Conservation (phyloP, 129 eudicot genomes). For the Flaveria sonorensis region DNA sequence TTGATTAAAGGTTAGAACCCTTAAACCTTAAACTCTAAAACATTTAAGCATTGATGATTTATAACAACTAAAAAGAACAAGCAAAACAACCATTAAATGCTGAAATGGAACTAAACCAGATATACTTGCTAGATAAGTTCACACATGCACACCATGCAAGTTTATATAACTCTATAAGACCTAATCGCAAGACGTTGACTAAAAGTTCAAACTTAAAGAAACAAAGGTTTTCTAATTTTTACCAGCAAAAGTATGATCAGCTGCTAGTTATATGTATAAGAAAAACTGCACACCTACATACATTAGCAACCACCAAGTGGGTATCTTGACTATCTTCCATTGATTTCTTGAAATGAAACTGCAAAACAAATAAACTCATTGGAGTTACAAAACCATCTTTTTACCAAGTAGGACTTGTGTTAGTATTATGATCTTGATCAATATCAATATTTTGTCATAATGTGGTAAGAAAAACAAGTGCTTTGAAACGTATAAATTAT, state of each 20-base stretch:
- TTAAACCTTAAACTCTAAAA: not conserved
- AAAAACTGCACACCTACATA: slow-evolving; percentile 31
- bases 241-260: slow-evolving; percentile 21
- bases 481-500: not conserved
- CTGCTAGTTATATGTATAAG: slow-evolving; percentile 20
- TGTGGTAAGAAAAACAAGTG: not conserved
- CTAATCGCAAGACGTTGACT: not conserved
- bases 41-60: not conserved
- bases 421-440: not conserved
- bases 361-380: slow-evolving; percentile 20
- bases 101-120: not conserved
- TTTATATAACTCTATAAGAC: slow-evolving; percentile 15
- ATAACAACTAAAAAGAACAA: not conserved
- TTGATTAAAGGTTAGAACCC: too few relatives aligned
- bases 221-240: not conserved
- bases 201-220: not conserved
- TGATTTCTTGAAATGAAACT: slow-evolving; percentile 21
- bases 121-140: slow-evolving; percentile 4
- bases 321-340: not conserved
- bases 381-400: slow-evolving; percentile 1
- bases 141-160: slow-evolving; percentile 1
- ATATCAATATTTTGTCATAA: not conserved
- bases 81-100: not conserved
- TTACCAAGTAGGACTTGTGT: not conserved
- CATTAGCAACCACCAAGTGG: slow-evolving; percentile 16